A percentile compares a stretch with the other conserved stretches of the same genome.
Conservation (phyloP, 495 filamentous ascomycete genomes). For the Penicillium ucsense region DNA sequence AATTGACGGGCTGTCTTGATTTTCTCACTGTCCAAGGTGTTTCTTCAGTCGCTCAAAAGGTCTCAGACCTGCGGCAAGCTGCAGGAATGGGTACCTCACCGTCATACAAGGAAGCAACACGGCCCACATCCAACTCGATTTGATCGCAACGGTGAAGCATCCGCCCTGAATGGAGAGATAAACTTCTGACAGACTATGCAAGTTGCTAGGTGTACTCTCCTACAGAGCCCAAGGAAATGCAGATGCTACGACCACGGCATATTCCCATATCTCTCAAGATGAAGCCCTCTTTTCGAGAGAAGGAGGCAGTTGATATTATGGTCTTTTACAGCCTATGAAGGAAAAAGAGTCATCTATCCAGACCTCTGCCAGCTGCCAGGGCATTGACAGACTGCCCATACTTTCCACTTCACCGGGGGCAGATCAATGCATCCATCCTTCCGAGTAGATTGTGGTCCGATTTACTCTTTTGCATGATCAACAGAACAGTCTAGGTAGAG, state of each 20-base stretch:
- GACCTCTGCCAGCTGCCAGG: background rate
- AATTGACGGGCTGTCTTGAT: too few species aligned
- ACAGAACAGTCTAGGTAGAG: too few species aligned
- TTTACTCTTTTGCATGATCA: too few species aligned
- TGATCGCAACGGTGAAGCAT: background rate
- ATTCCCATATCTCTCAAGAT: too few species aligned
- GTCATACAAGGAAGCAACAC: slow-evolving; percentile 24
- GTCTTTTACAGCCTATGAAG: too few species aligned
- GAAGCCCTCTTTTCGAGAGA: too few species aligned
- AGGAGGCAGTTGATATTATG: too few species aligned
- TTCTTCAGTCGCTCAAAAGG: slow-evolving; percentile 24
- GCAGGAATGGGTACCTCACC: slow-evolving; percentile 23
- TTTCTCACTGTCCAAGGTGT: background rate
- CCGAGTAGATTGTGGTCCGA: too few species aligned
- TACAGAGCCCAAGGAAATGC: background rate
- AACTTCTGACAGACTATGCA: slow-evolving; percentile 11
- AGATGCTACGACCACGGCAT: background rate
- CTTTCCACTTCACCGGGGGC: too few species aligned
- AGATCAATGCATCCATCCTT: too few species aligned
- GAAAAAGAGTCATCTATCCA: background rate
- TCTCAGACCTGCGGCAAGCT: slow-evolving; percentile 29
- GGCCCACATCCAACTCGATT: slow-evolving; percentile 13
- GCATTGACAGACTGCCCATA: slow-evolving; percentile 2
- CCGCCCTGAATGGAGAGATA: slow-evolving; percentile 5
- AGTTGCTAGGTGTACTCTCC: background rate